phyloP scores from a whole-genome alignment of 2,329 filamentous ascomycete species.

The Aspergillus novofumigatus region DNA sequence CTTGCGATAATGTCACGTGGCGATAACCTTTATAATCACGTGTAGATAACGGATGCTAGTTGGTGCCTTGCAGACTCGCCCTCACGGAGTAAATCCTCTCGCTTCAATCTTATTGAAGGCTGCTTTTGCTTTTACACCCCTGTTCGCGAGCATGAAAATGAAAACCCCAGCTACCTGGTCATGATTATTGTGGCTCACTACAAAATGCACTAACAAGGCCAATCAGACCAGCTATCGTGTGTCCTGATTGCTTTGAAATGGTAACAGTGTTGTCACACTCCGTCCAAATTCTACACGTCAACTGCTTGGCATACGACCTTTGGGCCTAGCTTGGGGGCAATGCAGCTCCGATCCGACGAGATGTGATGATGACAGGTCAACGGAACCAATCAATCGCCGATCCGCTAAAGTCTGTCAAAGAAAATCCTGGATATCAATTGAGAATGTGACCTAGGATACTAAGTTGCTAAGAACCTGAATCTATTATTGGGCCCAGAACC shows the following conservation, averaged over 20 bases:
- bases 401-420: background rate
- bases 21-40: background rate
- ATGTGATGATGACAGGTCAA: conserved; percentile 4
- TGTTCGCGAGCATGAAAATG: background rate
- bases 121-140: background rate
- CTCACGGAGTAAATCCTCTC: background rate
- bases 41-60: background rate
- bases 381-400: background rate
- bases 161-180: background rate
- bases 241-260: background rate
- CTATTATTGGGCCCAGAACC: background rate
- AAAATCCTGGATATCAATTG: background rate
- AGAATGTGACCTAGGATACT: background rate
- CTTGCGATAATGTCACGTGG: background rate
- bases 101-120: background rate
- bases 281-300: background rate
- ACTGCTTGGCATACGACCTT: background rate
- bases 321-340: background rate
- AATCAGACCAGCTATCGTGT: background rate
- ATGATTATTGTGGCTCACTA: background rate
- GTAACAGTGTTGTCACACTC: background rate
- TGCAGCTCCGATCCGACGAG: background rate
- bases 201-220: background rate
- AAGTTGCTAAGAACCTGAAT: background rate
- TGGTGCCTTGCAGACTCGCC: background rate